Percentiles rank a stretch among this genome's conserved stretches.
Conservation (phyloP, 495 filamentous ascomycete species). For the Opeltia flavorubescens region DNA sequence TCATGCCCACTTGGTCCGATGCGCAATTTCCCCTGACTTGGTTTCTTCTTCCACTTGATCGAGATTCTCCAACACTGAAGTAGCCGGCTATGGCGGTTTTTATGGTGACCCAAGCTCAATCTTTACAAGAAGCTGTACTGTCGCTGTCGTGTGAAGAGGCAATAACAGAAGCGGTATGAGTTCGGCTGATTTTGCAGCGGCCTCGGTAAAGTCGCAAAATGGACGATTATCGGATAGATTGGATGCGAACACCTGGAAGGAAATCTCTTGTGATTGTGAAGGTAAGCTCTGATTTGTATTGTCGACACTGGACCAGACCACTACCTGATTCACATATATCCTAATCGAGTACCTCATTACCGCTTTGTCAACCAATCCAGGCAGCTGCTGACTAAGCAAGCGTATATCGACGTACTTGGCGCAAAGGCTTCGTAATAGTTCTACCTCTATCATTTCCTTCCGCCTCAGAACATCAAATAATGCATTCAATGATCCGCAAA, state of each 20-base stretch:
- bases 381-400: background rate
- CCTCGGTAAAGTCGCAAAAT: background rate
- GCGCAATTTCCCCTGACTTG: too few species aligned
- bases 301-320: too few species aligned
- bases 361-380: background rate
- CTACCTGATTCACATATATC: too few species aligned
- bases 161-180: background rate
- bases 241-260: background rate
- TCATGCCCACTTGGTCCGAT: too few species aligned
- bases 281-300: background rate
- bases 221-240: background rate
- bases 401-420: too few species aligned
- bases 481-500: too few species aligned
- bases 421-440: too few species aligned
- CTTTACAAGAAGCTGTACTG: too few species aligned
- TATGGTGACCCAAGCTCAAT: too few species aligned
- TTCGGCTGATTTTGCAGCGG: background rate
- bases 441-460: background rate
- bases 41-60: too few species aligned
- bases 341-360: background rate
- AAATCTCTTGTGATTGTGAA: background rate
- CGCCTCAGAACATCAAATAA: background rate
- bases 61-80: too few species aligned
- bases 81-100: too few species aligned
- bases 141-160: conserved; percentile 2